Percentiles rank a stretch among this genome's conserved stretches.
Evolutionary conservation across 1,139 yeast species (phyloP).

Genomic region (Saccharomycopsis crataegensis): DNA sequence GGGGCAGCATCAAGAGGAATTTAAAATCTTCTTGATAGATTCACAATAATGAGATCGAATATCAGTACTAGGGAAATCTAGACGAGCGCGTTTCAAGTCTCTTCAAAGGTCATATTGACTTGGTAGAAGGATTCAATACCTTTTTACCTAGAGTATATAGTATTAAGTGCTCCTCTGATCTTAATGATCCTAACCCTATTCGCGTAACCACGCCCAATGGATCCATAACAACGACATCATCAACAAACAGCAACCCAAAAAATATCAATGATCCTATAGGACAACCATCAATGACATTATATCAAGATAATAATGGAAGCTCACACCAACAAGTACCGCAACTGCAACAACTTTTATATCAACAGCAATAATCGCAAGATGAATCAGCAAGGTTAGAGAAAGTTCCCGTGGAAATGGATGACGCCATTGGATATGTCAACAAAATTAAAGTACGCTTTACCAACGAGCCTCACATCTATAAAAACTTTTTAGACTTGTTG

Average conservation of each 20-base stretch:
- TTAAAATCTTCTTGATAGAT: no score
- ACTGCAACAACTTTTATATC: background rate
- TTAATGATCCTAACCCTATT: conserved; percentile 87
- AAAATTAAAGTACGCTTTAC: conserved; percentile 92
- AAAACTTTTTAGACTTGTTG: conserved; percentile 85
- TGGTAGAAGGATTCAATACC: conserved; percentile 95
- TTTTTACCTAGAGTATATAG: conserved; percentile 95
- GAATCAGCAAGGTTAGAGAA: conserved; percentile 24
- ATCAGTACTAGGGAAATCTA: no score
- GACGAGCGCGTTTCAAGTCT: conserved; percentile 80
- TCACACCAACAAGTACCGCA: conserved; percentile 1
- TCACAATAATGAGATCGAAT: no score
- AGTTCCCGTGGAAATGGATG: conserved; percentile 91
- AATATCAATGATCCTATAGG: conserved; percentile 26
- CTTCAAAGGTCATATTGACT: conserved; percentile 85
- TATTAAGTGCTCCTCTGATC: conserved; percentile 85
- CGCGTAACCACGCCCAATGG: conserved; percentile 96
- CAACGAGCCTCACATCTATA: conserved; percentile 91
- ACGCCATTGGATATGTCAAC: conserved; percentile 93
- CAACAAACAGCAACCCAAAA: background rate
- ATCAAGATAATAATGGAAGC: no score
- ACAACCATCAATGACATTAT: background rate
- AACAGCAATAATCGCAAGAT: background rate
- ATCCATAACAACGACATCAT: conserved; percentile 38
- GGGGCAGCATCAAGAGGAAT: no score